These are phyloP conservation scores for Rhodotorula toruloides DNA, from an alignment of 768 basidiomycete species.

Conservation along the genomic window DNA sequence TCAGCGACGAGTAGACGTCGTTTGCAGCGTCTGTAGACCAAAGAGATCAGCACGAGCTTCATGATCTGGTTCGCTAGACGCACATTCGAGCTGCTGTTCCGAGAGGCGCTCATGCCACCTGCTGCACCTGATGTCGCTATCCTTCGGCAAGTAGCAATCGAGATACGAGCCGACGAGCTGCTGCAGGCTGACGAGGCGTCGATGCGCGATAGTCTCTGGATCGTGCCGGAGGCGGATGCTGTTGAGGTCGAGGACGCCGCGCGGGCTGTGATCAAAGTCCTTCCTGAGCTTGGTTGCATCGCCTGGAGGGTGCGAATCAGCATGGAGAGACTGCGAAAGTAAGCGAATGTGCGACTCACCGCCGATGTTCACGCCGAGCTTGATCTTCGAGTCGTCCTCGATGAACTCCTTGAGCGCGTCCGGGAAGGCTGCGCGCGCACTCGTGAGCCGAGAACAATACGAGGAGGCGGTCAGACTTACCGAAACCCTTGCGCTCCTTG, in stretches of 20 bases:
- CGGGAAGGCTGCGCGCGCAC: conserved; percentile 10
- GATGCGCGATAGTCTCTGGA: neutral
- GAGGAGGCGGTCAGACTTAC: neutral
- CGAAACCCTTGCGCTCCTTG: too few species aligned
- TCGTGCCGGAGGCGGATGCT: conserved; percentile 16
- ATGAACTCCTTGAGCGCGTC: conserved; percentile 12
- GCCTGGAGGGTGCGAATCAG: neutral
- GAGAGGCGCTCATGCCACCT: conserved; percentile 5
- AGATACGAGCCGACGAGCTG: conserved; percentile 26
- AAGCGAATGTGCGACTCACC: neutral
- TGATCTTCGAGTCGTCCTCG: conserved; percentile 27
- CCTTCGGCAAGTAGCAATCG: conserved; percentile 31
- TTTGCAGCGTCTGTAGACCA: conserved; percentile 25
- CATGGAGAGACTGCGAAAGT: neutral
- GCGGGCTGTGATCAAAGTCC: conserved; percentile 13
- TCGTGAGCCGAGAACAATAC: accelerated
- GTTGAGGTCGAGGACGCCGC: conserved; percentile 32
- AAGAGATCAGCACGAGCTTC: neutral
- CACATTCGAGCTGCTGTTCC: conserved; percentile 20
- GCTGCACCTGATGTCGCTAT: conserved; percentile 4
- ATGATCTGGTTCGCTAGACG: too few species aligned
- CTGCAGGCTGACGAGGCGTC: conserved; percentile 28
- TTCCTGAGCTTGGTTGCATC: conserved; percentile 22
- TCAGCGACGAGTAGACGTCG: conserved; percentile 33
- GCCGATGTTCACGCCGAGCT: conserved; percentile 33